Base-by-base conservation (phyloP, 73 alveolate genomes). In the Stentor roeselii region DNA sequence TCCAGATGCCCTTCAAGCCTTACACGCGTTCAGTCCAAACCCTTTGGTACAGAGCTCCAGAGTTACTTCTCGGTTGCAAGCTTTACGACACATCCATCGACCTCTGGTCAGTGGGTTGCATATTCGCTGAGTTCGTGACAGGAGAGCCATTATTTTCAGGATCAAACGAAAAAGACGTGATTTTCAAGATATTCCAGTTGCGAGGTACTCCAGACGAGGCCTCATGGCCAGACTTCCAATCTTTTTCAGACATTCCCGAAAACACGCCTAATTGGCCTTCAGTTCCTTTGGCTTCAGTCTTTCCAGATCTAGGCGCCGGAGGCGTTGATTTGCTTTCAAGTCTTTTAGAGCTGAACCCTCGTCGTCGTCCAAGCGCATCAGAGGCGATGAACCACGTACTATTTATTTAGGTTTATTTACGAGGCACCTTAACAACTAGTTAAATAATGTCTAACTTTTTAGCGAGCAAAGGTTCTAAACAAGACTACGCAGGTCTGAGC, bases 31-130 rank as follows among this genome's bases (percentile, higher is more conserved):
- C 87, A 61, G 99, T 97, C 0, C 99, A 94, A 3, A 97, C 99
- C 6, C 95, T 91, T 37, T 97, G 99, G 94, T 97, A 97, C 80
- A 87, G 99, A 60, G 95, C 99, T 3, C 99, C 99, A 38, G 99
- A 97, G 85, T 77, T 97, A 11, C 88, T 97, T 67, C 89, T 97
- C 58, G 99, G 98, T 30, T 91, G 93, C 27, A 88, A 82, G 11
- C 34, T 82, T 30, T 93, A 93, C 86, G 93, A 96, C 4, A 92
- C 94, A 61, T 97, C 95, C 11, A 90, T 96, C 37, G 99, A 97
- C 90, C 91, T 95, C 87, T 97, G 99, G 99, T 83, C 97, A 2
- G 96, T 94, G 30, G 99, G 99, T 30, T 94, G 99, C 67, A 90
- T 97, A 14, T 85, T 97, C 80, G 98, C 97, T 15, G 99, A 97